Conservation (phyloP, 2,329 filamentous ascomycete species). For the Mollisia scopiformis region DNA sequence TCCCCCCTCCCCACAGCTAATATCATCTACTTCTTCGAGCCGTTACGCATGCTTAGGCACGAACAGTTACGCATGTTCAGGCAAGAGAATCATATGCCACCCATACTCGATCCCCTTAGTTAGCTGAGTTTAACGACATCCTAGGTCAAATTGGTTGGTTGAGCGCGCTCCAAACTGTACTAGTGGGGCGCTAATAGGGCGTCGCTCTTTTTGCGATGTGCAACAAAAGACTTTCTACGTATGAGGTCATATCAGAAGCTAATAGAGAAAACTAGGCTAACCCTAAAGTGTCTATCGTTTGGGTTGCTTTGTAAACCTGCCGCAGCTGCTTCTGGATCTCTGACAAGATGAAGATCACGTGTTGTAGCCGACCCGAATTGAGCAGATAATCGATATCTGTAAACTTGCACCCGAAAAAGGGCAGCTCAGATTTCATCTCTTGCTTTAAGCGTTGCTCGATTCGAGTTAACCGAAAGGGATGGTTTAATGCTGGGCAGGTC, state of each 20-base stretch:
- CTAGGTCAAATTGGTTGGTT: not conserved
- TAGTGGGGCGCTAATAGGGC: not conserved
- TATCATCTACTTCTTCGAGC: not conserved
- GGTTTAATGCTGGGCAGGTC: not conserved
- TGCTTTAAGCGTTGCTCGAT: not conserved
- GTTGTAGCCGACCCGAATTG: not conserved
- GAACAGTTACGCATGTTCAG: not conserved
- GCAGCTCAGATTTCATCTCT: not conserved
- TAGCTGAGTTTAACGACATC: not conserved
- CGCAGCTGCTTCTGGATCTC: not conserved
- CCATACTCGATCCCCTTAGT: not conserved
- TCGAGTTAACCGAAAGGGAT: not conserved
- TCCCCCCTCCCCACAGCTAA: not conserved
- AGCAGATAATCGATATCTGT: not conserved
- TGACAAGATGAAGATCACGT: not conserved
- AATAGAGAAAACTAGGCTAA: not conserved
- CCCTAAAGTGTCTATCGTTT: not conserved
- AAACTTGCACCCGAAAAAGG: not conserved
- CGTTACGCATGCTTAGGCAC: not conserved
- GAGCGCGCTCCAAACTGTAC: not conserved
- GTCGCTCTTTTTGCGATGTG: not conserved
- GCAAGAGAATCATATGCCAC: not conserved
- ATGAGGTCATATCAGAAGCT: not conserved
- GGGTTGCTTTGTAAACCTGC: not conserved
- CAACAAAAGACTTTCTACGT: not conserved